A percentile compares a stretch with the other conserved stretches of the same genome.
These are phyloP conservation scores for Xerocomellus dryophilus DNA, from an alignment of 768 basidiomycete species.

Conservation along the genomic window DNA sequence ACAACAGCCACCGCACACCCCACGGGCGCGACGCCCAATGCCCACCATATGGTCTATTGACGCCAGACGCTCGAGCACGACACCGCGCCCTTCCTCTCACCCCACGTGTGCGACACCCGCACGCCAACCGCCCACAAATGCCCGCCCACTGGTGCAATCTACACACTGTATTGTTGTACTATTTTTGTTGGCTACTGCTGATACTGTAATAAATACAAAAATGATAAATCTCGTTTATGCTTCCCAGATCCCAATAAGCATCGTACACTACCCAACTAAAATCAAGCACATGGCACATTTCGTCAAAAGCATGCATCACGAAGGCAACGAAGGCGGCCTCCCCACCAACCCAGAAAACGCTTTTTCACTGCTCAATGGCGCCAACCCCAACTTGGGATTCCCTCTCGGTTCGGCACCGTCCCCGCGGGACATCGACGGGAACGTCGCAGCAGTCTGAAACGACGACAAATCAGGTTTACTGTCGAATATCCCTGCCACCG, in stretches of 20 bases:
- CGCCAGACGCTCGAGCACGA: no score
- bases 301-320: slow-evolving; percentile 5
- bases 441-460: slow-evolving; percentile 29
- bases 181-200: no score
- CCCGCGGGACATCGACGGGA: slow-evolving; percentile 13
- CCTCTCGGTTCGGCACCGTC: slow-evolving; percentile 27
- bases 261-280: slow-evolving; percentile 7
- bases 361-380: slow-evolving; percentile 37
- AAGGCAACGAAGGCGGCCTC: slow-evolving; percentile 17
- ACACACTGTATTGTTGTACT: no score
- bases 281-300: slow-evolving; percentile 3
- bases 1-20: no score
- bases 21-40: no score
- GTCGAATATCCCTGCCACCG: slow-evolving; percentile 32
- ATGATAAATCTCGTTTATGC: no score
- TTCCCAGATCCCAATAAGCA: background rate
- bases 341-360: slow-evolving; percentile 28
- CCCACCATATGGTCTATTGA: no score
- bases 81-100: no score
- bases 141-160: no score
- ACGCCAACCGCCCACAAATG: no score
- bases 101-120: no score
- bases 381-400: slow-evolving; percentile 37
- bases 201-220: no score
- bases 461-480: slow-evolving; percentile 35